Conservation (phyloP, 176 grass and related monocot species). For the Eleusine indica region DNA sequence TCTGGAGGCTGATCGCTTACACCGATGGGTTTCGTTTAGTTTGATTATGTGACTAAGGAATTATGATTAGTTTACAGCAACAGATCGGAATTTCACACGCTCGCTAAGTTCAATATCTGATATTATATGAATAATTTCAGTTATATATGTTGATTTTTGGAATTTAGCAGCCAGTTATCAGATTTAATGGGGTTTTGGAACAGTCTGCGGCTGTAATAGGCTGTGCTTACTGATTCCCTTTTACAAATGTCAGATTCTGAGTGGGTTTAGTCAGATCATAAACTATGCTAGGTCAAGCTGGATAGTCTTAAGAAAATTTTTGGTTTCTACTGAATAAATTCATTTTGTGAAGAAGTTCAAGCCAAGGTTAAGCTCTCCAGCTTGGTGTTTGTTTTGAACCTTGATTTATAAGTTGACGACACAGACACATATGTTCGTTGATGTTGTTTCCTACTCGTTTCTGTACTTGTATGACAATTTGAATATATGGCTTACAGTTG, state of each 20-base stretch:
- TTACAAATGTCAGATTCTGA: neutral
- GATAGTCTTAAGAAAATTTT: neutral
- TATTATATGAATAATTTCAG: neutral
- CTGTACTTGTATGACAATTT: slow-evolving; percentile 18
- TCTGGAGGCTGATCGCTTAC: neutral
- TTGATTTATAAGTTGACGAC: slow-evolving; percentile 3
- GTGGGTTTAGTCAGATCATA: slow-evolving; percentile 17
- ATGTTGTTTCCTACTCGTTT: slow-evolving; percentile 17
- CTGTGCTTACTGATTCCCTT: neutral
- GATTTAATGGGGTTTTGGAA: neutral
- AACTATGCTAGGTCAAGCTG: neutral
- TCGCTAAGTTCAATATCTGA: neutral
- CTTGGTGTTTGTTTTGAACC: neutral
- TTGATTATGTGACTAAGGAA: neutral
- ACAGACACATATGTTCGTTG: neutral
- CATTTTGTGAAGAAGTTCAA: neutral
- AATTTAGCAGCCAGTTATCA: neutral
- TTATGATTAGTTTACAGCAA: neutral
- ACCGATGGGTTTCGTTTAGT: neutral
- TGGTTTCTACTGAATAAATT: neutral
- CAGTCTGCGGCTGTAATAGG: neutral
- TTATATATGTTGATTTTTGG: neutral
- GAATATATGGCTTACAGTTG: slow-evolving; percentile 33
- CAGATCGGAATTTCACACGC: neutral
- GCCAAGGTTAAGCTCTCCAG: neutral